Evolutionary conservation across 495 filamentous ascomycete species (phyloP), one percentile per base, ranked within the genome.

Genomic region (Letharia lupina): DNA sequence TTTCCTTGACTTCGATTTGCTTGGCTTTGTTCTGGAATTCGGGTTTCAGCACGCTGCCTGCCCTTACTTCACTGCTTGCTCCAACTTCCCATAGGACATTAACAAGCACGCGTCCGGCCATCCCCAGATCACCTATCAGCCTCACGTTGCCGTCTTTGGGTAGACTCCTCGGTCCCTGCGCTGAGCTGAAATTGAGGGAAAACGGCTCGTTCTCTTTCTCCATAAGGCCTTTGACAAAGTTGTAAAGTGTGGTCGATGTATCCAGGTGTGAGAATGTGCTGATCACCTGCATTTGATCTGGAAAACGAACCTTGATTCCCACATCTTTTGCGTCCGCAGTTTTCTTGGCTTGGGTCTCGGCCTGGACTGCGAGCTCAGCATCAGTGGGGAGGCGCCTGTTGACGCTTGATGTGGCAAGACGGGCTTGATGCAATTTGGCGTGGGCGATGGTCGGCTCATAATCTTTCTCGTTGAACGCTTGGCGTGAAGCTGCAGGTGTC

Each of bases 391-490:
- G 79, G 75, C 84, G 87, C 68, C 83, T 83, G 73, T 91, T 91
- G 39, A 84, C 84, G 35, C 84, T 81, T 10, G 79, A 77, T 33
- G 79, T 74, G 60, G 83, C 80, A 11, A 98, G 87, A 23, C 86
- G 81, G 40, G 83, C 80, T 75, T 98, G 92, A 70, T 93, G 89
- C 15, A 85, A 77, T 70, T 93, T 88, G 40, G 91, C 90, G 68
- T 98, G 91, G 50, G 88, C 89, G 68, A 96, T 85, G 28, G 89
- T 90, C 2, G 93, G 91, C 35, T 89, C 82, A 73, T 89, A 98
- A 69, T 91, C 90, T 28, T 80, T 80, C 64, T 93, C 89, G 35
- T 89, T 82, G 67, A 86, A 84, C 18, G 80, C 73, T 60, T 79
- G 75, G 64, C 80, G 77, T 40, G 91, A 88, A 44, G 94, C 95